A percentile compares a stretch with the other conserved stretches of the same genome.
phyloP scores from a whole-genome alignment of 768 basidiomycete species.

The Serendipita sp. region DNA sequence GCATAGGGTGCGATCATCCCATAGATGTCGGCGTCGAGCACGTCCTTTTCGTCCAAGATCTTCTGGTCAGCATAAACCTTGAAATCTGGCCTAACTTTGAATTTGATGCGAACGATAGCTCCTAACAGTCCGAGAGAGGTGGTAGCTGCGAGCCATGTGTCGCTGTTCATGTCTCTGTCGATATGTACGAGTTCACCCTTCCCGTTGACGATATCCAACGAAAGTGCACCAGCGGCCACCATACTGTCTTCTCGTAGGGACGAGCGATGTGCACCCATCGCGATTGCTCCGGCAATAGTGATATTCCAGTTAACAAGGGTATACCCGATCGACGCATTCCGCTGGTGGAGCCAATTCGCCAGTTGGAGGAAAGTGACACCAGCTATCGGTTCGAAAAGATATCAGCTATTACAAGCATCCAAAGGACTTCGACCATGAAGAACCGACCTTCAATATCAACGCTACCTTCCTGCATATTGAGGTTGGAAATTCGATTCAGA shows the following conservation, averaged over 20 bases:
- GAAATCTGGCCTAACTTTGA: constrained; percentile 9
- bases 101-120: constrained; percentile 10
- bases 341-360: constrained; percentile 10
- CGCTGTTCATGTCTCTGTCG: constrained; percentile 8
- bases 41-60: constrained; percentile 12
- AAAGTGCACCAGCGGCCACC: constrained; percentile 10
- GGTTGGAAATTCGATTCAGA: constrained; percentile 9
- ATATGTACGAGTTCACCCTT: constrained; percentile 12
- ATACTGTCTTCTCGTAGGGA: constrained; percentile 11
- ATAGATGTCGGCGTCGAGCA: constrained; percentile 10
- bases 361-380: constrained; percentile 12
- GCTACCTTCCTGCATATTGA: constrained; percentile 6
- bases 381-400: neutral
- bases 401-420: neutral
- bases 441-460: constrained; percentile 6
- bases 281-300: constrained; percentile 11
- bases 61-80: constrained; percentile 13
- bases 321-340: constrained; percentile 11
- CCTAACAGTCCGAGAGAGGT: constrained; percentile 11
- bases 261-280: constrained; percentile 12
- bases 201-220: constrained; percentile 11
- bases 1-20: neutral
- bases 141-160: constrained; percentile 12
- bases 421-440: neutral
- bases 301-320: constrained; percentile 10